phyloP scores from a whole-genome alignment of 2,329 filamentous ascomycete genomes.

The Trichoderma sp. region DNA sequence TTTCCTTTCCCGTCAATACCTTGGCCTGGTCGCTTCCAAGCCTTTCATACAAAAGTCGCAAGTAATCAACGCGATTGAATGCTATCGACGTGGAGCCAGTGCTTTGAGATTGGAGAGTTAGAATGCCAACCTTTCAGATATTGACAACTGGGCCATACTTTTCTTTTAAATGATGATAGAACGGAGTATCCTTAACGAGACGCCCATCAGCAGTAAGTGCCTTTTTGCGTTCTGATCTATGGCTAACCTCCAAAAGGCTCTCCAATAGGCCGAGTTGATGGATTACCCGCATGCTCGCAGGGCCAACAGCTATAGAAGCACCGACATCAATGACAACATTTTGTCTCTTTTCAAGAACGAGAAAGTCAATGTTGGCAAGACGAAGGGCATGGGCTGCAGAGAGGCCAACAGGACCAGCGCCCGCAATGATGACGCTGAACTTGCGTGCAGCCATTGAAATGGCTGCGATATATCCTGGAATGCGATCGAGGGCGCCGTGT shows the following conservation, averaged over 20 bases:
- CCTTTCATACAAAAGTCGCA: conserved; percentile 34
- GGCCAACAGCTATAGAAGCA: conserved; percentile 38
- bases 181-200: not conserved
- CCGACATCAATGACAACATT: conserved; percentile 34
- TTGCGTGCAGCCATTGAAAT: not conserved
- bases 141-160: not conserved
- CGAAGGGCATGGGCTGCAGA: conserved; percentile 33
- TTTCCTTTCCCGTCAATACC: conserved; percentile 33
- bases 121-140: not conserved
- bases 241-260: not conserved
- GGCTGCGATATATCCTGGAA: not conserved
- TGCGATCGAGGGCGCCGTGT: not conserved
- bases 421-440: conserved; percentile 27
- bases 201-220: not conserved
- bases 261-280: conserved; percentile 38
- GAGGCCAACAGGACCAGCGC: conserved; percentile 34
- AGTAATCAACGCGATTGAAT: conserved; percentile 37
- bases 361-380: conserved; percentile 40
- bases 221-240: not conserved
- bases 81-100: conserved; percentile 30
- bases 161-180: not conserved
- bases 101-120: conserved; percentile 10
- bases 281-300: conserved; percentile 34
- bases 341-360: conserved; percentile 40
- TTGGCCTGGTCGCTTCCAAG: conserved; percentile 33